phyloP scores from a whole-genome alignment of 2,329 filamentous ascomycete species.

The Teratosphaeria nubilosa region DNA sequence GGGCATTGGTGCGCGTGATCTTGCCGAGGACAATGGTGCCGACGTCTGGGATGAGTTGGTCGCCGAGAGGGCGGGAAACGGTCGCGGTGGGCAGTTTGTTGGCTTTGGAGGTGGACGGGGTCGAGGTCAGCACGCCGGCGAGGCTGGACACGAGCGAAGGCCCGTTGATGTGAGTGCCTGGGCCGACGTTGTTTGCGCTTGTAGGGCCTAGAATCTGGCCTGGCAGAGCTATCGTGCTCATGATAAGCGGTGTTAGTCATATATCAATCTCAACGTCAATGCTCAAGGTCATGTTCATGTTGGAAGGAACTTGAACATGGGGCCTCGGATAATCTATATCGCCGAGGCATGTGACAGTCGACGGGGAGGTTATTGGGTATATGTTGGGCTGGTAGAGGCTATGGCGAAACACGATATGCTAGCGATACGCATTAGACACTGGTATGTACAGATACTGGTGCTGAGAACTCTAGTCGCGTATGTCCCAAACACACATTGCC shows the following conservation, averaged over 20 bases:
- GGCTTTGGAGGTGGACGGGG: constrained; percentile 44
- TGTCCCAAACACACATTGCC: background rate
- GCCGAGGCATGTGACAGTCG: background rate
- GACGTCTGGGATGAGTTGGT: constrained; percentile 66
- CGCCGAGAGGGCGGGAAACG: constrained; percentile 43
- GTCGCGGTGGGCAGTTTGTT: constrained; percentile 32
- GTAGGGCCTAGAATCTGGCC: constrained; percentile 67
- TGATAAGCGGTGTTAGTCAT: background rate
- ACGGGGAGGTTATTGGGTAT: too few species aligned
- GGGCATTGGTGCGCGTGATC: constrained; percentile 74
- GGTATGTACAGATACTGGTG: background rate
- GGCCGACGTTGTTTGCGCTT: constrained; percentile 59
- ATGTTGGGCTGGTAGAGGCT: background rate
- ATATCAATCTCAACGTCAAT: background rate
- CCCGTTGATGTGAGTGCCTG: constrained; percentile 74
- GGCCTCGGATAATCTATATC: background rate
- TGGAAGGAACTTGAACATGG: background rate
- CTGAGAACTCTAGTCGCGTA: background rate
- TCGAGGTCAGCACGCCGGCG: constrained; percentile 48
- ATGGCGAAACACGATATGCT: background rate
- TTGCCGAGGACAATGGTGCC: constrained; percentile 71
- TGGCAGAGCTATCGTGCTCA: constrained; percentile 54
- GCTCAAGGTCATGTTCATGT: background rate
- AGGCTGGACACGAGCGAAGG: constrained; percentile 72
- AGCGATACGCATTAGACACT: background rate